Evolutionary conservation across 495 filamentous ascomycete species (phyloP), one percentile per base, ranked within the genome.

Genomic region (Penicillium bialowiezense): DNA sequence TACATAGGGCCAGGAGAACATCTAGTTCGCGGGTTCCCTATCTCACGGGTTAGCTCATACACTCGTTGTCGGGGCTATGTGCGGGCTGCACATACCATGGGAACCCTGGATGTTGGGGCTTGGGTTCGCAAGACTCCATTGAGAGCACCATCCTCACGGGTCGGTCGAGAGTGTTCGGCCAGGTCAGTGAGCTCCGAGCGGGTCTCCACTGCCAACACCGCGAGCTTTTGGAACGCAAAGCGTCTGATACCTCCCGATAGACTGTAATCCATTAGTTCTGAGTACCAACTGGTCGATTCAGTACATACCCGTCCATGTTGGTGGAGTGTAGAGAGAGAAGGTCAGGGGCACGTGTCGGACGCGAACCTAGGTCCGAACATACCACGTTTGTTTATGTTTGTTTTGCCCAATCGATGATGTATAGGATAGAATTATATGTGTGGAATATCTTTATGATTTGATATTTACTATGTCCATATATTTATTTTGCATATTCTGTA

Each of bases 1-100:
- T 90, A 68, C 91, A 95, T 18, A 98, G 77, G 24, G 91, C 89
- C 15, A 97, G 70, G 20, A 97, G 75, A 32, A 92, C 85, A 63
- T 97, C 91, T 50, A 95, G 82, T 74, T 98, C 93, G 44, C 88
- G 83, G 41, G 90, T 67, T 14, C 76, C 78, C 82, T 86, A 48
- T 33, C 3, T 14, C 40, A 26, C 15, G 37, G 24, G 48, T 74
- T 34, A 76, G 64, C 54, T n/a, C n/a, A n/a, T n/a, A n/a, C n/a
- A n/a, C n/a, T n/a, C n/a, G n/a, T n/a, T n/a, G n/a, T n/a, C n/a
- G n/a, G n/a, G n/a, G n/a, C n/a, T n/a, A n/a, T n/a, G n/a, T n/a
- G n/a, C n/a, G n/a, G n/a, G n/a, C n/a, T n/a, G n/a, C 14, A 54
- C 69, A 47, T 44, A 82, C 79, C 77, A 82, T 81, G 33, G 79